Evolutionary conservation across 805 yeast genomes (phyloP).

Genomic region (Diddensiella transvaalensis): DNA sequence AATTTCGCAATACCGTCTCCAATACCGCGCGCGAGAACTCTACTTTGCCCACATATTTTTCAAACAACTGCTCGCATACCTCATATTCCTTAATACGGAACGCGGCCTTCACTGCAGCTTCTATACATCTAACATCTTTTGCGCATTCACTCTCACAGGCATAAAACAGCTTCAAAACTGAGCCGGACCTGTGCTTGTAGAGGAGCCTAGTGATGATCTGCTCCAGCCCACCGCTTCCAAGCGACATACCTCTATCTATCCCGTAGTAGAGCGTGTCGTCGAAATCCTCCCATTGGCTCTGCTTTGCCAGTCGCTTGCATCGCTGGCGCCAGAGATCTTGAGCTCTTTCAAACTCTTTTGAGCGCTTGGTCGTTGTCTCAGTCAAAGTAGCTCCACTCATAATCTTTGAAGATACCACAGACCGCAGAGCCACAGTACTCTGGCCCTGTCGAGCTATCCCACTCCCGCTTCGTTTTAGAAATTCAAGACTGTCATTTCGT

Average conservation of each 20-base stretch:
- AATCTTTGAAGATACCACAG: not conserved
- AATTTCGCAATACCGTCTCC: slow-evolving; percentile 15
- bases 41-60: slow-evolving; percentile 12
- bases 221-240: slow-evolving; percentile 3
- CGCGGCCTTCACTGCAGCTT: slow-evolving; percentile 18
- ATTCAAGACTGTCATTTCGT: not conserved
- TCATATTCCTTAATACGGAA: slow-evolving; percentile 8
- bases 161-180: slow-evolving; percentile 13
- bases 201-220: slow-evolving; percentile 10
- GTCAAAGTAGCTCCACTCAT: too few species aligned
- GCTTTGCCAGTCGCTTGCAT: slow-evolving; percentile 1
- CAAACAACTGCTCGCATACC: slow-evolving; percentile 17
- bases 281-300: slow-evolving; percentile 8
- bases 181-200: slow-evolving; percentile 6
- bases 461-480: not conserved
- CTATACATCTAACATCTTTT: slow-evolving; percentile 11
- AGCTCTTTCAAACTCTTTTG: not conserved
- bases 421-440: not conserved
- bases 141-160: slow-evolving; percentile 9
- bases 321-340: slow-evolving; percentile 7
- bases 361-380: not conserved
- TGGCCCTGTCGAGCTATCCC: not conserved
- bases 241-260: not conserved
- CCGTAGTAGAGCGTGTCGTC: slow-evolving; percentile 6
- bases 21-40: slow-evolving; percentile 9